These are phyloP conservation scores for Sporothrix curviconia DNA, from an alignment of 2,329 filamentous ascomycete genomes.

Conservation along the genomic window DNA sequence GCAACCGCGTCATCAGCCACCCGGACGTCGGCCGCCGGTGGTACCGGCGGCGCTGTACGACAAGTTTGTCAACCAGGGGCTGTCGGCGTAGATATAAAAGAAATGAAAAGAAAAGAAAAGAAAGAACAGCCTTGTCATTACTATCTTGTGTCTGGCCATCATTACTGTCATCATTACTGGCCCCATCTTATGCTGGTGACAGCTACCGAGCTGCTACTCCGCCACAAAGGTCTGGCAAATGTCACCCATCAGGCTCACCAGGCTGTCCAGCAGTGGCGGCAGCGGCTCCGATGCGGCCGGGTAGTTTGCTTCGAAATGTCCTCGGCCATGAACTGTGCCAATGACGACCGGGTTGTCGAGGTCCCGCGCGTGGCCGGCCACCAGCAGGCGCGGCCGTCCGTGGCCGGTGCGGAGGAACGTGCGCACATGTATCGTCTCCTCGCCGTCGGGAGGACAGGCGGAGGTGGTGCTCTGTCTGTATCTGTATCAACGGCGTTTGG, in stretches of 20 bases:
- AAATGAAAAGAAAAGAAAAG: too few species aligned
- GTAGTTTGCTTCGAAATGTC: background rate
- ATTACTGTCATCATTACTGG: too few species aligned
- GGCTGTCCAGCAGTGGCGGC: background rate
- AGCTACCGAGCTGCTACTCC: too few species aligned
- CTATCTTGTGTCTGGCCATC: too few species aligned
- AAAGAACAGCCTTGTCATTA: too few species aligned
- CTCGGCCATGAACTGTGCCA: background rate
- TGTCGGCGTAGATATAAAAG: background rate
- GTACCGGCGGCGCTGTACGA: conserved; percentile 16
- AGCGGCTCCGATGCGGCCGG: background rate
- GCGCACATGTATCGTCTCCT: background rate
- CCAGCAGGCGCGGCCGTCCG: background rate
- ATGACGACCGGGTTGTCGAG: background rate
- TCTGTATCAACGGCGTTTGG: background rate
- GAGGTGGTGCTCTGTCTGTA: background rate
- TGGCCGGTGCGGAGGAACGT: background rate
- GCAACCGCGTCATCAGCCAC: conserved; percentile 17
- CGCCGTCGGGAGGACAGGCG: background rate
- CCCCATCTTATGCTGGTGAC: too few species aligned
- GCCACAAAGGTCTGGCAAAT: background rate
- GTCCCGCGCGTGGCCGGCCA: background rate
- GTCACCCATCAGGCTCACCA: background rate
- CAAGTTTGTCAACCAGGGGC: conserved; percentile 12
- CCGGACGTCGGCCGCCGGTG: conserved; percentile 16